Evolutionary conservation across 116 monocot genomes (phyloP), one percentile per base, ranked within the genome.

Genomic region (Posidonia oceanica): DNA sequence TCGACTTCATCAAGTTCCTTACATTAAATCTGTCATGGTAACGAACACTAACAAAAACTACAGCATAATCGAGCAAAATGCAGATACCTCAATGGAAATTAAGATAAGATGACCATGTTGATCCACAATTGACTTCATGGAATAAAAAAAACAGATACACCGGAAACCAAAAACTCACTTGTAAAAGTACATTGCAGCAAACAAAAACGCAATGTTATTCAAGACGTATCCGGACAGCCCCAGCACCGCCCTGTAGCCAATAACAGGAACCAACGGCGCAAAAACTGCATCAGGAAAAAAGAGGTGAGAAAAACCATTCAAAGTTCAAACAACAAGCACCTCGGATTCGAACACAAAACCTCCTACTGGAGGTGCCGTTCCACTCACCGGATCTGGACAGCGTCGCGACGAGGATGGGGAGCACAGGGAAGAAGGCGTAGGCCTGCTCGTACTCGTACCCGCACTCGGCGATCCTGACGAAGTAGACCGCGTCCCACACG

Each of bases 401-500:
- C 42, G 83, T 52, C 40, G 70, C 57, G 21, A 91, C 70, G 48
- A 68, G 66, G 71, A 69, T 36, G 10, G 96, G 96, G 23, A 97
- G 81, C 20, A 89, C 78, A 18, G 96, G 96, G 53, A 91, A 77
- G 75, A 97, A 97, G 61, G 96, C 96, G 72, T 78, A 91, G 54
- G 82, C 78, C 76, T 91, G 96, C 83, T 97, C 92, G 74, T 97
- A 91, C 80, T 97, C 96, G 78, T 97, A 97, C 23, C 89, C 96
- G 70, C 96, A 96, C 83, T 87, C 86, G 39, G 96, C 91, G 67
- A 89, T 76, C 36, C 96, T 77, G 11, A 89, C 78, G 71, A 89
- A 91, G 83, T 89, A 87, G 63, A 97, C 92, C 55, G 83, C 68
- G 69, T 97, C 96, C 96, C 96, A 97, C 11, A 91, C 96, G 51